phyloP scores from a whole-genome alignment of 805 yeast species.

The Candida sakaeoensis region DNA sequence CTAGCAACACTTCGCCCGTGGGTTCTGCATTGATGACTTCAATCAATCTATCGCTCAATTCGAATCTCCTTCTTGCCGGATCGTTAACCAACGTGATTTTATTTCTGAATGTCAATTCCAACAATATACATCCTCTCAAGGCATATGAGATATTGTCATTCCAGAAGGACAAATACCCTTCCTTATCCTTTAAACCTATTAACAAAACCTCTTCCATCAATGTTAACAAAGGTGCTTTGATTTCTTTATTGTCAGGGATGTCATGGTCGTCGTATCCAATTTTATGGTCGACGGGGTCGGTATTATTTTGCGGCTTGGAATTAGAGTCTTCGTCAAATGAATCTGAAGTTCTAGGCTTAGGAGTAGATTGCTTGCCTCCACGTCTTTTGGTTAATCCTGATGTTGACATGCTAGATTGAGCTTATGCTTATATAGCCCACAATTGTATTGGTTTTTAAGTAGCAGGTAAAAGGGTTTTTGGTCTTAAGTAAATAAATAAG shows the following conservation, averaged over 20 bases:
- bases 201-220: conserved; percentile 94
- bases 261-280: conserved; percentile 82
- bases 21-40: conserved; percentile 82
- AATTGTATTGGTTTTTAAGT: not conserved
- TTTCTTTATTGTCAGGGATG: conserved; percentile 36
- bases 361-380: conserved; percentile 39
- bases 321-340: conserved; percentile 22
- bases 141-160: conserved; percentile 97
- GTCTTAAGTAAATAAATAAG: no score
- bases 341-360: conserved; percentile 16
- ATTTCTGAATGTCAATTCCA: conserved; percentile 89
- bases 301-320: conserved; percentile 16
- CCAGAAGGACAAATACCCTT: conserved; percentile 97
- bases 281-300: conserved; percentile 45
- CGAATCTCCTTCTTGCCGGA: conserved; percentile 85
- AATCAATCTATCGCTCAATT: conserved; percentile 79
- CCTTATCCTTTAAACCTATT: conserved; percentile 91
- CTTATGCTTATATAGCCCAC: no score
- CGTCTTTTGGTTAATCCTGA: conserved; percentile 77
- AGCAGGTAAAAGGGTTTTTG: not conserved
- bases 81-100: conserved; percentile 87
- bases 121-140: conserved; percentile 85
- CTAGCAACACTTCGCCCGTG: conserved; percentile 93
- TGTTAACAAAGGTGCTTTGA: conserved; percentile 68
- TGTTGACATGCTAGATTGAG: conserved; percentile 17